phyloP scores from a whole-genome alignment of 83 land plant species.

The Larix sibirica region DNA sequence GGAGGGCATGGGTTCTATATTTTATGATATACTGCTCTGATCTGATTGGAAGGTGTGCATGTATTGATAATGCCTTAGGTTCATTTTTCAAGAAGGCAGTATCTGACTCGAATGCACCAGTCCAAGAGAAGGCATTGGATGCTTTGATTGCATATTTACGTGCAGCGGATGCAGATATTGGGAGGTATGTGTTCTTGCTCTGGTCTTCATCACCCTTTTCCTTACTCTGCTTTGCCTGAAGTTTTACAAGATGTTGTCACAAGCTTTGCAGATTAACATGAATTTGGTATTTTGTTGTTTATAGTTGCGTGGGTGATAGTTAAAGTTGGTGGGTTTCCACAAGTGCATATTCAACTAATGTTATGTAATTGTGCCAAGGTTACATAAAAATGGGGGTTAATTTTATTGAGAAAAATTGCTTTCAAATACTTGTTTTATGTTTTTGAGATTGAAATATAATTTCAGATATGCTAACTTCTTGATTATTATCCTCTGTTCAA shows the following conservation, averaged over 20 bases:
- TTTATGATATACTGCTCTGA: not conserved
- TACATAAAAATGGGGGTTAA: not conserved
- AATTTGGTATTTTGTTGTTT: not conserved
- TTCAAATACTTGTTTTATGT: not conserved
- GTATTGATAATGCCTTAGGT: constrained; percentile 32
- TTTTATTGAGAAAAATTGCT: not conserved
- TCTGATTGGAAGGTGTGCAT: not conserved
- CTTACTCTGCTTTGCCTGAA: not conserved
- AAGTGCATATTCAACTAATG: no score
- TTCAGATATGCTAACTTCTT: not conserved
- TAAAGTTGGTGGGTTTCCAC: no score
- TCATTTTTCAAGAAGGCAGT: constrained; percentile 87
- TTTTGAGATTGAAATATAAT: not conserved
- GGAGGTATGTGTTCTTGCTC: constrained; percentile 43
- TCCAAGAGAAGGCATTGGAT: constrained; percentile 97
- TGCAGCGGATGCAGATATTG: constrained; percentile 95
- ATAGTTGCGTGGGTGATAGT: no score
- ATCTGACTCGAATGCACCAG: constrained; percentile 97
- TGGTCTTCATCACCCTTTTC: not conserved
- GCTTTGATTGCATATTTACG: constrained; percentile 86
- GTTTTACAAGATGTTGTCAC: not conserved
- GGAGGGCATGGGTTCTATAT: not conserved
- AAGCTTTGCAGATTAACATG: not conserved
- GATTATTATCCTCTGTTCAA: not conserved
- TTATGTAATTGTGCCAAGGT: not conserved